Base-by-base conservation (phyloP, 2,329 filamentous ascomycete genomes). In the Helotiales sp. region DNA sequence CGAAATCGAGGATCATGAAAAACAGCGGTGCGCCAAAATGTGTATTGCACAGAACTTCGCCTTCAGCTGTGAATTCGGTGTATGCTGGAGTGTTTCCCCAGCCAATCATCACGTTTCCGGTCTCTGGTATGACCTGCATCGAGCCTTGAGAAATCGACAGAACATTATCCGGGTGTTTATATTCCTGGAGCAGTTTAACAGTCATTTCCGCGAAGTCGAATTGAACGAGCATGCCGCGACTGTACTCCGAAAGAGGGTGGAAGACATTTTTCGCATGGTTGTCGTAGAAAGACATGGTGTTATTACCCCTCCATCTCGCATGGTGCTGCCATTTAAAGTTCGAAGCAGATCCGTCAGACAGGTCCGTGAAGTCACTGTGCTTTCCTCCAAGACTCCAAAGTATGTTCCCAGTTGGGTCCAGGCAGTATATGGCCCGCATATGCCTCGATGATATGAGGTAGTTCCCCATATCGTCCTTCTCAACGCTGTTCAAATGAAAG, bases 241-340 rank as follows among this genome's bases (percentile, higher is more conserved):
- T 63, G 30, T 58, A 54, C 20, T 70, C 49, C 7, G 65, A 30
- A 20, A 69, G 65, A 55, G 64, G 67, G 69, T 81, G 79, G 67
- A 73, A 77, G 58, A 75, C 78, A 67, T 81, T 80, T 67, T 78
- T 78, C n/a, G 73, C 79, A 68, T 83, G 65, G 55, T 69, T 70
- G 69, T 81, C 72, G 63, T 72, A 74, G 5, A 74, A 55, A 2
- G 68, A 71, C 17, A 74, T 63, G 1, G 68, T 70, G 50, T 66
- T 66, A 49, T 72, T 67, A 7, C 63, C 60, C 37, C 67, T 61
- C 65, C 64, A 83, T 17, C 82, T 79, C 0, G 82, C 82, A 69
- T 85, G 79, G 67, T 85, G 83, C 71, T 85, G 83, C 74, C 81
- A 84, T 7, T 79, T 80, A 69, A 85, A 85, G 28, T 80, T 75